Conservation (phyloP, 208 protist genomes). For the Trypanosoma boissoni region DNA sequence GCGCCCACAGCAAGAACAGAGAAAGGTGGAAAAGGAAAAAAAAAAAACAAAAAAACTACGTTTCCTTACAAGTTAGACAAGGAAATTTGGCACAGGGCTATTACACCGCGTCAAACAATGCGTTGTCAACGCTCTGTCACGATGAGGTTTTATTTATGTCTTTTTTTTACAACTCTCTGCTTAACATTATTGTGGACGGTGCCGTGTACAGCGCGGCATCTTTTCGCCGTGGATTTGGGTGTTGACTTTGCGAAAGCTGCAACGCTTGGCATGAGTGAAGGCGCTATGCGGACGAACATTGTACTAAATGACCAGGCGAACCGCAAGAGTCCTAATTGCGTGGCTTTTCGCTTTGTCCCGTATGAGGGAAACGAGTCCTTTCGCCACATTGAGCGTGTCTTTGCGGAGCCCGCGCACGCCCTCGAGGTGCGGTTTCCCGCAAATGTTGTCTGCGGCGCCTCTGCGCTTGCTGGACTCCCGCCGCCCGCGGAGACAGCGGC, state of each 20-base stretch:
- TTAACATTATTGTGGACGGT: constrained; percentile 2
- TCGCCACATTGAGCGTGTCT: constrained; percentile 69
- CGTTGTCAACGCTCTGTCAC: no score
- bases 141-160: no score
- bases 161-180: no score
- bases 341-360: constrained; percentile 79
- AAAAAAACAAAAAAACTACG: constrained; percentile 3
- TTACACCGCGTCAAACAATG: no score
- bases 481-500: neutral
- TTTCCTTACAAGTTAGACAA: no score
- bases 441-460: constrained; percentile 58
- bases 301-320: constrained; percentile 93
- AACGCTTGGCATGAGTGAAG: constrained; percentile 15
- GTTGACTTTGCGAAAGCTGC: constrained; percentile 43
- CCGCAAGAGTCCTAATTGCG: constrained; percentile 85
- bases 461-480: constrained; percentile 40
- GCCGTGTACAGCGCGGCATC: constrained; percentile 12
- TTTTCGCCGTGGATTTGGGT: constrained; percentile 68
- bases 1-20: neutral
- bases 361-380: constrained; percentile 7
- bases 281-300: constrained; percentile 35
- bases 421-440: constrained; percentile 75
- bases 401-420: constrained; percentile 79
- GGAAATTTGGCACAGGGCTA: no score
- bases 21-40: constrained; percentile 6